Base-by-base conservation (phyloP, 345 rosid genomes). In the Murraya koenigii region DNA sequence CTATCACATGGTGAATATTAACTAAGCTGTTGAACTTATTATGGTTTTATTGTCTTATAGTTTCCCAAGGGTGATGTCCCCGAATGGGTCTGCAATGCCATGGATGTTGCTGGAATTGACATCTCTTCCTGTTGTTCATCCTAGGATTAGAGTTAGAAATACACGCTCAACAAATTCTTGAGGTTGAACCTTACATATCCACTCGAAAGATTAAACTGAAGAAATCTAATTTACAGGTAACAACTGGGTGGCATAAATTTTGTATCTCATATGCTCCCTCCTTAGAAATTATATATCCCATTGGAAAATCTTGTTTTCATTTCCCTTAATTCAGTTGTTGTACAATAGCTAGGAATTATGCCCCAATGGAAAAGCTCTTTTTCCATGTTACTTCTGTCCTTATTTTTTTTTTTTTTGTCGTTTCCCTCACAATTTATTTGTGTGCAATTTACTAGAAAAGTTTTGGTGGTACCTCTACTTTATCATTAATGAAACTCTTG, bases 11-110 rank as follows among this genome's bases (percentile, higher is more conserved):
- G 62, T 56, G 64, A 75, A 25, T 56, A 10, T 59, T 69, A n/a
- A 35, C 23, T 23, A 49, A 35, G 14, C 25, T 71, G 5, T 62
- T 75, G 25, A 60, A 63, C 78, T 81, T 7, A 30, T 59, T 36
- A 19, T 75, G 47, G 41, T 26, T 44, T 78, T 70, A 41, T 73
- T 70, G 6, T 72, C 71, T 79, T 87, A 82, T 75, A 92, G 97
- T 92, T 92, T 83, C 97, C 93, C 0, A 79, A 81, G 77, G 94
- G 97, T 5, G 90, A 90, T 69, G 86, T 92, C 69, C 97, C 97
- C 8, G 79, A 88, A 36, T 90, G 97, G 97, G 97, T 92, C 71
- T 84, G 90, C 87, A 92, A 90, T 78, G 97, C 97, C 84, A 90
- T 89, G 97, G 95, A 92, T 69, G 92, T 88, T 54, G 95, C 97